These are phyloP conservation scores for Vitellaria paradoxa DNA, from an alignment of 179 eudicot genomes.

Conservation along the genomic window DNA sequence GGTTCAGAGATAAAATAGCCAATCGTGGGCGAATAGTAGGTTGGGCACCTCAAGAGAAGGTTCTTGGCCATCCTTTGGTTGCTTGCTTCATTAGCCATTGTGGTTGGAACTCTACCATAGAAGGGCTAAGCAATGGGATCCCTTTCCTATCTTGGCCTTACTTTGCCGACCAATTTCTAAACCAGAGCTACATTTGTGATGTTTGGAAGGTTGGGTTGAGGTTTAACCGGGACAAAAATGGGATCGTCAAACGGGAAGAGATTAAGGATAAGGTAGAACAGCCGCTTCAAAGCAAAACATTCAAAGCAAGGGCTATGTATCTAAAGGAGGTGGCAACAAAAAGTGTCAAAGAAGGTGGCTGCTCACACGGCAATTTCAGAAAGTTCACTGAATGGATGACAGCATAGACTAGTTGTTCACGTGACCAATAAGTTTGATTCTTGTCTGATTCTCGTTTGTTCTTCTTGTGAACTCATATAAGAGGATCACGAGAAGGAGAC, in stretches of 20 bases:
- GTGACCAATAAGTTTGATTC: not conserved
- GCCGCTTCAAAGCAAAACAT: slow-evolving; percentile 13
- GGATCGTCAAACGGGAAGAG: slow-evolving; percentile 23
- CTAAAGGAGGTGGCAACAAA: not conserved
- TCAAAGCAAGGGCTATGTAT: slow-evolving; percentile 7
- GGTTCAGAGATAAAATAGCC: slow-evolving; percentile 25
- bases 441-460: too few relatives aligned
- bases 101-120: slow-evolving; percentile 34
- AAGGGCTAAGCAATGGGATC: slow-evolving; percentile 27
- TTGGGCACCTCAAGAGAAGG: slow-evolving; percentile 30
- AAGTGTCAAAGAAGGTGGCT: slow-evolving; percentile 21
- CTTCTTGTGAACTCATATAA: not conserved
- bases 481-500: too few relatives aligned
- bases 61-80: slow-evolving; percentile 23
- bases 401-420: slow-evolving; percentile 6
- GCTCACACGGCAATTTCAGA: slow-evolving; percentile 16
- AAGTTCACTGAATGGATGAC: slow-evolving; percentile 19
- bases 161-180: slow-evolving; percentile 24
- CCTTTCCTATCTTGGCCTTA: slow-evolving; percentile 37
- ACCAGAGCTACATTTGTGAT: slow-evolving; percentile 32
- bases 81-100: slow-evolving; percentile 29
- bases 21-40: slow-evolving; percentile 19
- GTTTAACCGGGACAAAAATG: slow-evolving; percentile 20
- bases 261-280: slow-evolving; percentile 28
- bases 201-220: slow-evolving; percentile 34